phyloP scores from a whole-genome alignment of 2,329 filamentous ascomycete species.

The Botrytis fragariae region DNA sequence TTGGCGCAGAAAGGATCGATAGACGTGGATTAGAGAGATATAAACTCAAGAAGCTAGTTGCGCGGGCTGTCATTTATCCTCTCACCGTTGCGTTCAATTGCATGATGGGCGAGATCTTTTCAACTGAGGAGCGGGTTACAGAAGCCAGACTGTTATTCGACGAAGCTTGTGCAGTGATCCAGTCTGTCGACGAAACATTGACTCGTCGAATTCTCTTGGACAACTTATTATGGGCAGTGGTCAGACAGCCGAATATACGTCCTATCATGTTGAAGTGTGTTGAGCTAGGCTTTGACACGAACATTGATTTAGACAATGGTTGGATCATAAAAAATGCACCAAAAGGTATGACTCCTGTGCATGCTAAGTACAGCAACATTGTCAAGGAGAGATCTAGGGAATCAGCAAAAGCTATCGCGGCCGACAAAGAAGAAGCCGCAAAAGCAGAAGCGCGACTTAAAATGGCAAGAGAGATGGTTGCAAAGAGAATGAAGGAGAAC shows the following conservation, averaged over 20 bases:
- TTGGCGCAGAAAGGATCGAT: background rate
- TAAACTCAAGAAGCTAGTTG: slow-evolving; percentile 6
- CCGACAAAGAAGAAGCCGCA: background rate
- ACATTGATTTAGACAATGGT: slow-evolving; percentile 11
- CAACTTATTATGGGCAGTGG: slow-evolving; percentile 9
- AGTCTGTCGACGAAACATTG: background rate
- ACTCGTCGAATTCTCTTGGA: background rate
- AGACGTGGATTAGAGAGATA: background rate
- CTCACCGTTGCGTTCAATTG: slow-evolving; percentile 13
- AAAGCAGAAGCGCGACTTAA: background rate
- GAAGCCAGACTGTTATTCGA: background rate
- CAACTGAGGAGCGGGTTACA: slow-evolving; percentile 9
- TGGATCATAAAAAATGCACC: slow-evolving; percentile 10
- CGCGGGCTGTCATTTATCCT: slow-evolving; percentile 6
- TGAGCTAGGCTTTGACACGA: background rate
- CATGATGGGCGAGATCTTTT: slow-evolving; percentile 9
- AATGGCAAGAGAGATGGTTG: background rate
- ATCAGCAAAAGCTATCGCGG: slow-evolving; percentile 3
- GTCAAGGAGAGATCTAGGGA: background rate
- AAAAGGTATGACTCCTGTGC: background rate
- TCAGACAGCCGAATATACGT: background rate
- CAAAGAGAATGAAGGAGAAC: background rate
- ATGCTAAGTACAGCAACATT: background rate
- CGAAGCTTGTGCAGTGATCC: slow-evolving; percentile 2
- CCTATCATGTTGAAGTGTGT: slow-evolving; percentile 11